These are phyloP conservation scores for Quercus tomentella DNA, from an alignment of 331 rosid species.

Conservation along the genomic window DNA sequence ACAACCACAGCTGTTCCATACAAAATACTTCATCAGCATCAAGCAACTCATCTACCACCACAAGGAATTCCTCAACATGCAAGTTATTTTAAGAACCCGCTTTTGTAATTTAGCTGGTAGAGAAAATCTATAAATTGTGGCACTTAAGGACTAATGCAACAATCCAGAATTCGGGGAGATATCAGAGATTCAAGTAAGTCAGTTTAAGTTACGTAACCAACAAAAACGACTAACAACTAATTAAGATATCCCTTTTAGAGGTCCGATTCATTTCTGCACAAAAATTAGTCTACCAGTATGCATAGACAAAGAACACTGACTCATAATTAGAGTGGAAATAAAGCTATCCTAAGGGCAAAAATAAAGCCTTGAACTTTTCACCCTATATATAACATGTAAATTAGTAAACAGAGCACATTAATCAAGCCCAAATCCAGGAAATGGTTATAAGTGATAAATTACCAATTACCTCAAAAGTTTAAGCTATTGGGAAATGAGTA, in stretches of 20 bases:
- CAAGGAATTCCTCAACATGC: conserved; percentile 91
- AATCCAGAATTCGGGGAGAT: neutral
- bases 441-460: too few relatives aligned
- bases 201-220: neutral
- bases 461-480: too few relatives aligned
- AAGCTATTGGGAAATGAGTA: too few relatives aligned
- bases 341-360: too few relatives aligned
- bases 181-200: neutral
- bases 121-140: neutral
- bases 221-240: neutral
- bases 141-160: neutral
- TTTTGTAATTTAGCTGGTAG: neutral
- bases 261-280: neutral
- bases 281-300: neutral
- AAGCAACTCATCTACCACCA: conserved; percentile 80
- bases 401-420: too few relatives aligned
- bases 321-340: neutral
- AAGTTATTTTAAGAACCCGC: neutral
- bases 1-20: conserved; percentile 94
- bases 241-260: neutral
- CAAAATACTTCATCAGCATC: conserved; percentile 98
- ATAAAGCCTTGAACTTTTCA: too few relatives aligned
- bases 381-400: too few relatives aligned
- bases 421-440: too few relatives aligned
- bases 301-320: neutral